A percentile compares a stretch with the other conserved stretches of the same genome.
These are phyloP conservation scores for Candida nanaspora DNA, from an alignment of 805 yeast genomes.

Conservation along the genomic window DNA sequence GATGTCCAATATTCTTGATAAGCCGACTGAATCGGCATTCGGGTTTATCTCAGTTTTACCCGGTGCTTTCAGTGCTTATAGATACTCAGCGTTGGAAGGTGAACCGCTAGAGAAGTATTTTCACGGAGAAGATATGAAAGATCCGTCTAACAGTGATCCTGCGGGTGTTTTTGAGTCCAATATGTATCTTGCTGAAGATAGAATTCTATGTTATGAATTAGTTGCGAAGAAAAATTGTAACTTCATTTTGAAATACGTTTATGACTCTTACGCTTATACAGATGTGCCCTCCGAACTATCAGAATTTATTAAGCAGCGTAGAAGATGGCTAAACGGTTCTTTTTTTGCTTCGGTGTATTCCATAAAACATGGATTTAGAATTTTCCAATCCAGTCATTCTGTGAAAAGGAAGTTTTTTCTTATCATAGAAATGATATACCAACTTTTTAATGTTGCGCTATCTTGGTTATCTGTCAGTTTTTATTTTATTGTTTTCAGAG, in stretches of 20 bases:
- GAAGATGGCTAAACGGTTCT: conserved; percentile 97
- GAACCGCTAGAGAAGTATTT: conserved; percentile 83
- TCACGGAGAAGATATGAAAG: conserved; percentile 81
- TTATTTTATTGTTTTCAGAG: conserved; percentile 83
- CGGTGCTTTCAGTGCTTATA: conserved; percentile 93
- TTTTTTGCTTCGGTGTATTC: conserved; percentile 91
- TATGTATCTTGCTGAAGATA: conserved; percentile 95
- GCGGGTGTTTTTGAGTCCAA: conserved; percentile 89
- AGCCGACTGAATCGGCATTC: conserved; percentile 89
- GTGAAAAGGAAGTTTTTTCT: conserved; percentile 58
- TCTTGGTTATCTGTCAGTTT: conserved; percentile 90
- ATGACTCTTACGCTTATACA: conserved; percentile 84
- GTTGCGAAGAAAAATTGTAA: conserved; percentile 69
- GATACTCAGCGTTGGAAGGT: conserved; percentile 74
- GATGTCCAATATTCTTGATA: conserved; percentile 88
- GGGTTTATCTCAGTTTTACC: conserved; percentile 93
- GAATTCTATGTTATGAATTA: conserved; percentile 89
- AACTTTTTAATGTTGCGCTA: conserved; percentile 61
- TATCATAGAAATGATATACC: conserved; percentile 72
- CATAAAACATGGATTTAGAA: conserved; percentile 61
- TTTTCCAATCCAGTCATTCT: conserved; percentile 75
- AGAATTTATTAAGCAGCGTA: conserved; percentile 85
- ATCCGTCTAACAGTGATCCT: conserved; percentile 37
- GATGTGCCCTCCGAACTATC: conserved; percentile 88
- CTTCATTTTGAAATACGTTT: conserved; percentile 78